Percentiles rank a stretch among this genome's conserved stretches.
Conservation (phyloP, 2,329 filamentous ascomycete species). For the Tricladium varicosporioides region DNA sequence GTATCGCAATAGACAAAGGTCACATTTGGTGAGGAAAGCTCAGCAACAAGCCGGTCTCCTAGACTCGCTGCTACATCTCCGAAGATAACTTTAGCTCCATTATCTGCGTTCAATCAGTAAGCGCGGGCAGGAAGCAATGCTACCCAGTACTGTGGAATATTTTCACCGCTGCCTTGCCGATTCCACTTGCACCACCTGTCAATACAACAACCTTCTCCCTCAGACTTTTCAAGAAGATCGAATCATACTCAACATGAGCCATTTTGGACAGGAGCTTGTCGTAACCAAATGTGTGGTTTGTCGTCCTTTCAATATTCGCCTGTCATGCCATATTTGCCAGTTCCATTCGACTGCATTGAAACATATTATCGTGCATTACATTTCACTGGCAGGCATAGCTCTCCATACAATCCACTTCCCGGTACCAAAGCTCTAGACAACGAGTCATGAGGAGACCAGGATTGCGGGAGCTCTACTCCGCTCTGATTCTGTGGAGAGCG, state of each 20-base stretch:
- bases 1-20: conserved; percentile 21
- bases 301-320: not conserved
- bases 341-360: not conserved
- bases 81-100: conserved; percentile 16
- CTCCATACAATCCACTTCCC: no score
- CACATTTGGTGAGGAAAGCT: conserved; percentile 14
- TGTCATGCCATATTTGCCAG: not conserved
- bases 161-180: conserved; percentile 13
- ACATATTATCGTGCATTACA: not conserved
- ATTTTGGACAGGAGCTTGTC: conserved; percentile 1
- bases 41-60: conserved; percentile 4
- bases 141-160: conserved; percentile 11
- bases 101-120: conserved; percentile 2
- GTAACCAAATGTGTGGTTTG: not conserved
- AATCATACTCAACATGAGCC: conserved; percentile 13
- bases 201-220: conserved; percentile 19
- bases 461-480: not conserved
- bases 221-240: conserved; percentile 5
- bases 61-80: conserved; percentile 14
- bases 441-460: not conserved
- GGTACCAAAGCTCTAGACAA: no score
- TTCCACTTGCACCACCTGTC: conserved; percentile 19
- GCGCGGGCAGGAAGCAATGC: not conserved
- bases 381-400: no score
- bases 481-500: not conserved